These are phyloP conservation scores for Diaporthe eres DNA, from an alignment of 2,329 filamentous ascomycete genomes.

Conservation along the genomic window DNA sequence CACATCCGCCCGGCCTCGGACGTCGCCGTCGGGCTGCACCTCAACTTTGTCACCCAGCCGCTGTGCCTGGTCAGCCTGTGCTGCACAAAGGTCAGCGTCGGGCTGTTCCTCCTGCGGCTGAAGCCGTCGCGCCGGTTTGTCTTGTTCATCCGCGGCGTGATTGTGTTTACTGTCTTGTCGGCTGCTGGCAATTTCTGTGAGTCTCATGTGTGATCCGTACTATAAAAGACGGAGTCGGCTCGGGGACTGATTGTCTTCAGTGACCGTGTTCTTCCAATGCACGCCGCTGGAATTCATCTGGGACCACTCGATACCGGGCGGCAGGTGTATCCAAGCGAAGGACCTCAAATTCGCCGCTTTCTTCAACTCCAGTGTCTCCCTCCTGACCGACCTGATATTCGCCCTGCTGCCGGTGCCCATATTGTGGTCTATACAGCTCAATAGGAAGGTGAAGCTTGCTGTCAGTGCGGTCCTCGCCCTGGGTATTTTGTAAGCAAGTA, in stretches of 20 bases:
- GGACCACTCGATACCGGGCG: slow-evolving; percentile 11
- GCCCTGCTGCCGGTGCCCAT: slow-evolving; percentile 48
- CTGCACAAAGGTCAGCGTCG: slow-evolving; percentile 50
- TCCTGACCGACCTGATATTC: slow-evolving; percentile 49
- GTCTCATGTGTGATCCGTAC: neutral
- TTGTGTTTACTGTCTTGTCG: slow-evolving; percentile 48
- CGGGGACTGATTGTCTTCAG: neutral
- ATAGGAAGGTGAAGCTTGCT: slow-evolving; percentile 47
- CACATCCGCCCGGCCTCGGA: slow-evolving; percentile 46
- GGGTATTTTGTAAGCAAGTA: slow-evolving; percentile 37
- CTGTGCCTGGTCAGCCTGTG: slow-evolving; percentile 48
- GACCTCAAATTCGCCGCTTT: slow-evolving; percentile 48
- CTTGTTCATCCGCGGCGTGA: slow-evolving; percentile 45
- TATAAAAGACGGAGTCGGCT: neutral
- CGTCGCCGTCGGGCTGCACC: slow-evolving; percentile 45
- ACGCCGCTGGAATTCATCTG: neutral
- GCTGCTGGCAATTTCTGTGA: slow-evolving; percentile 46
- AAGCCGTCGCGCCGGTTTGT: slow-evolving; percentile 44
- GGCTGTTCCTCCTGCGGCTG: slow-evolving; percentile 47
- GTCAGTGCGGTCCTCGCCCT: slow-evolving; percentile 47
- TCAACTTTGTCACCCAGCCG: slow-evolving; percentile 52
- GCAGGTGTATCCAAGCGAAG: slow-evolving; percentile 44
- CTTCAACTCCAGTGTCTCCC: slow-evolving; percentile 51
- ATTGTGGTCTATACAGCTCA: slow-evolving; percentile 49
- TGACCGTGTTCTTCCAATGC: slow-evolving; percentile 15